Evolutionary conservation across 306 rosid species (phyloP), one percentile per base, ranked within the genome.

Genomic region (Echinosophora koreensis): DNA sequence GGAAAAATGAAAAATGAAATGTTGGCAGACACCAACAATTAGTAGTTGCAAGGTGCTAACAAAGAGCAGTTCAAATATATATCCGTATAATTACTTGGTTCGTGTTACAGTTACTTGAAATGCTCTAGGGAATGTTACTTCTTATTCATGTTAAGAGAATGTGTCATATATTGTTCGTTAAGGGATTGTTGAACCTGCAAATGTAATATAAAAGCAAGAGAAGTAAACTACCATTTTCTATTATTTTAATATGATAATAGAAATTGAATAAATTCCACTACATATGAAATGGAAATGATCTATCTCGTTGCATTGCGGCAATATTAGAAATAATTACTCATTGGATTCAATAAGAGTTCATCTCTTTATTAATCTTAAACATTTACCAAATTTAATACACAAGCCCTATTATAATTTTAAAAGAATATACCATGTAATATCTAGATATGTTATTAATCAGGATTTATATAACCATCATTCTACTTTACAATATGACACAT

Each of bases 401-500:
- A 2, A 57, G 28, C 34, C 10, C 6, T 22, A 44, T 6, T 46
- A 52, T 71, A 30, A 71, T 27, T 22, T 22, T 34, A n/a, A 49
- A 15, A 35, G 8, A 7, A 28, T 12, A 18, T 42, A 18, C 58
- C 4, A 39, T 38, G 22, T 55, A 37, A 37, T 37, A 2, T 5
- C 5, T 15, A 27, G 50, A 35, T n/a, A 8, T 7, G 47, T 42
- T 32, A 28, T 22, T 16, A 10, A 35, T 71, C 14, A 16, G 16
- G 46, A 30, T 46, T 55, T 14, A 35, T 14, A 35, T 51, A 32
- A 60, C 56, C 67, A 5, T 0, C 34, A 7, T 51, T 5, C 6
- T 58, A 17, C 67, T 57, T 73, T 59, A 73, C 79, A 61, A 61
- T 74, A 55, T 73, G 60, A 30, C 65, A 44, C 14, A 15, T 17